Evolutionary conservation across 148 eudicot species (phyloP).

Genomic region (Rhododendron williamsianum): DNA sequence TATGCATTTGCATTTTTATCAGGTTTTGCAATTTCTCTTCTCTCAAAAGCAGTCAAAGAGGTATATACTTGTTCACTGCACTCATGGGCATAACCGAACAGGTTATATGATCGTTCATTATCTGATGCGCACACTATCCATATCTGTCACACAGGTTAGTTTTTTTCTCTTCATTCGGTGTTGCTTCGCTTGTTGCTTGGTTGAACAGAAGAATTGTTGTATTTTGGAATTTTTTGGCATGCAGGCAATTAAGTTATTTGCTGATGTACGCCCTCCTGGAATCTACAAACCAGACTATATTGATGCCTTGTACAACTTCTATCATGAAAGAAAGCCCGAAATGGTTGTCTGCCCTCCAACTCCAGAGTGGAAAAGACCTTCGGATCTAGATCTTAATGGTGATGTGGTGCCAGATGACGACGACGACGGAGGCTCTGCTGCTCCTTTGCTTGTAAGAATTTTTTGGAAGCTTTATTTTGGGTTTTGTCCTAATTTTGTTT

Average conservation of each 20-base stretch:
- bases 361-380: conserved; percentile 94
- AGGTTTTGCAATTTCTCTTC: conserved; percentile 71
- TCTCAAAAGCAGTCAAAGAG: conserved; percentile 70
- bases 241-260: conserved; percentile 80
- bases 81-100: conserved; percentile 99
- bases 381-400: conserved; percentile 92
- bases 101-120: conserved; percentile 95
- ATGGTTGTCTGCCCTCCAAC: conserved; percentile 75
- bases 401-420: conserved; percentile 87
- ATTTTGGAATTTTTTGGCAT: conserved; percentile 9
- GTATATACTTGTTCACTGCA: conserved; percentile 84
- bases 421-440: conserved; percentile 52
- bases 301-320: conserved; percentile 72
- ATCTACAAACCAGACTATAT: conserved; percentile 91
- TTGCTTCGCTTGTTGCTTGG: not conserved
- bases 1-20: conserved; percentile 5
- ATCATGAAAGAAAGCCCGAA: conserved; percentile 83
- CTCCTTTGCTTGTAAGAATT: conserved; percentile 48
- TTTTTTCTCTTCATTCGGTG: not conserved
- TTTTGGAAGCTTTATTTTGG: not conserved
- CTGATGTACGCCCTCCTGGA: conserved; percentile 86
- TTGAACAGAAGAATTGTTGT: not conserved
- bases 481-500: not conserved
- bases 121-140: conserved; percentile 73
- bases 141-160: conserved; percentile 77